Evolutionary conservation across 2,329 filamentous ascomycete genomes (phyloP).

Genomic region (Diaporthe velutina): DNA sequence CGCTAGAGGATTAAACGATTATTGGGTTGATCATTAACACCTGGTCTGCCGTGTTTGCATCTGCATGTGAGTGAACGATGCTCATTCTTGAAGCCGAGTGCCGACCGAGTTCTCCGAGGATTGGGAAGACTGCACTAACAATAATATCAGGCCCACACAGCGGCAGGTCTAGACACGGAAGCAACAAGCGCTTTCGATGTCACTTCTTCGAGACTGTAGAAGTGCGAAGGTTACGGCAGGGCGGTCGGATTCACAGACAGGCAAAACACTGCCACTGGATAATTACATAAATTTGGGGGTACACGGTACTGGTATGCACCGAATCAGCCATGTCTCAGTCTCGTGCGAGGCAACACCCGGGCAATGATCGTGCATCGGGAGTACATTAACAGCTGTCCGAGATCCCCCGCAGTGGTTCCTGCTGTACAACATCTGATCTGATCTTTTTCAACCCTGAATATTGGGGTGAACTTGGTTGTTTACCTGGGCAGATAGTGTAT

Average conservation of each 20-base stretch:
- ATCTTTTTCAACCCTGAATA: neutral
- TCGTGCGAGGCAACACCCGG: neutral
- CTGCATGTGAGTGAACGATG: neutral
- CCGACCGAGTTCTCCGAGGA: no score
- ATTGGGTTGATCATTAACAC: no score
- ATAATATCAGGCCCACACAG: neutral
- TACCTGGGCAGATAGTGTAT: no score
- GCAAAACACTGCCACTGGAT: neutral
- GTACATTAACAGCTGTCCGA: neutral
- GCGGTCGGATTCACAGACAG: neutral
- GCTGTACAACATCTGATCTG: neutral
- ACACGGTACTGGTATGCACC: neutral
- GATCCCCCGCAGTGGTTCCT: neutral
- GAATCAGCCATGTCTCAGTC: neutral
- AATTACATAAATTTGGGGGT: conserved; percentile 2
- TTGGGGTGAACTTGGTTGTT: no score
- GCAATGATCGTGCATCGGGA: neutral
- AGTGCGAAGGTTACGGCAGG: neutral
- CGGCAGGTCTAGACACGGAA: no score
- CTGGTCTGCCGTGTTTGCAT: no score
- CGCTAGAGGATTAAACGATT: neutral
- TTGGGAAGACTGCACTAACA: neutral
- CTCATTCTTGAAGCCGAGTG: neutral
- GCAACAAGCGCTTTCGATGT: neutral
- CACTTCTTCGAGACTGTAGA: neutral